phyloP scores from a whole-genome alignment of 2,329 filamentous ascomycete species.

The Thermothelomyces thermophilus region DNA sequence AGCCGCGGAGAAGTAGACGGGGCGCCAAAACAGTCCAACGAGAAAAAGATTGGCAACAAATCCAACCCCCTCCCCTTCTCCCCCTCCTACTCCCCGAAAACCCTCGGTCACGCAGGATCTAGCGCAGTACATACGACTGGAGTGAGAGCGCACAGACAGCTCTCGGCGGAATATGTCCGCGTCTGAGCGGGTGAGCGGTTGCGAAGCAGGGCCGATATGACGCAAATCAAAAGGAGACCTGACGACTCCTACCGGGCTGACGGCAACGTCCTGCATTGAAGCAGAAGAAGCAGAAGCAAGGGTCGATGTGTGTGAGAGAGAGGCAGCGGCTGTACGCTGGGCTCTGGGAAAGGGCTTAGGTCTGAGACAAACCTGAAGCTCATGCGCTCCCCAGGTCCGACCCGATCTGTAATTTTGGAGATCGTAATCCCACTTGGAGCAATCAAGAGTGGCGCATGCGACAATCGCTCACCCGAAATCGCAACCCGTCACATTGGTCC shows the following conservation, averaged over 20 bases:
- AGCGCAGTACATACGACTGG: too few species aligned
- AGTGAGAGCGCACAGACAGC: too few species aligned
- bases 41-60: too few species aligned
- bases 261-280: not conserved
- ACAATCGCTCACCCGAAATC: not conserved
- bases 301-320: constrained; percentile 1
- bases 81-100: too few species aligned
- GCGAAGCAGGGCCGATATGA: not conserved
- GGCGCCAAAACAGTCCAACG: too few species aligned
- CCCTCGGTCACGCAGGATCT: too few species aligned
- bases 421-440: constrained; percentile 3
- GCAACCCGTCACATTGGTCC: not conserved
- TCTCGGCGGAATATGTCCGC: not conserved
- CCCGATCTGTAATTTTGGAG: not conserved
- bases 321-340: too few species aligned
- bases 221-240: constrained; percentile 1
- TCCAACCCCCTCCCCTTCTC: too few species aligned
- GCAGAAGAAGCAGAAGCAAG: constrained; percentile 1
- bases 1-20: too few species aligned
- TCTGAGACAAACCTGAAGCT: constrained; percentile 2
- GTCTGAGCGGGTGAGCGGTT: not conserved
- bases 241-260: not conserved
- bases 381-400: not conserved
- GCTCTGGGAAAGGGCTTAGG: too few species aligned
- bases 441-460: constrained; percentile 2